Evolutionary conservation across 805 yeast genomes (phyloP), one percentile per base, ranked within the genome.

Genomic region (Blastobotrys robertii): DNA sequence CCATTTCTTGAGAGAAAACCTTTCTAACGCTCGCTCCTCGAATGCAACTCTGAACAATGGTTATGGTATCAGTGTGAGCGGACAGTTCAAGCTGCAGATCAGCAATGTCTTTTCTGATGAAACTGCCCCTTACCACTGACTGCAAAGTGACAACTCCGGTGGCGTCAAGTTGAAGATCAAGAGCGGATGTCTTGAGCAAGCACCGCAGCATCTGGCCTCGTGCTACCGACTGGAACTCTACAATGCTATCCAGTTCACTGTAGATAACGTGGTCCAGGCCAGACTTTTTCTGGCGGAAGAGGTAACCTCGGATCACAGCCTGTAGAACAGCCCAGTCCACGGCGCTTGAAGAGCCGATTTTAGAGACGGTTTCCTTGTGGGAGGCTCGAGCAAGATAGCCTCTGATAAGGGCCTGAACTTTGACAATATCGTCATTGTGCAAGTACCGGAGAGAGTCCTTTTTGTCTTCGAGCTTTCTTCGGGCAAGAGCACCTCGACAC

Each of bases 1-100:
- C 42, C 34, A 34, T 37, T 9, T 44, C 33, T 22, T 12, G 13
- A n/a, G 33, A 19, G 36, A 38, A 33, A 3, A 10, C 62, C 53
- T 77, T 79, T 47, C 94, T 66, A 1, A 70, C 60, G 22, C 79
- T 63, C 4, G 79, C 73, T 22, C 90, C 94, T 50, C 87, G 70
- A 43, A 79, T 64, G 4, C 63, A 50, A 0, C 84, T 70, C 59
- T 84, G 92, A 2, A 83, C 47, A 1, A 58, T 55, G 2, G 69
- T 54, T 1, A 19, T 19, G 25, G 25, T 19, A 19, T 19, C 25
- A 19, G 25, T 19, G 25, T 19, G 25, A 6, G 25, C 25, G 6
- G 25, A 19, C 25, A 19, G 6, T 19, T 19, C 25, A 19, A 19
- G 25, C 25, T 19, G 25, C 25, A 19, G 25, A 19, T 6, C 6